These are phyloP conservation scores for Jamesozyma rosinii DNA, from an alignment of 805 yeast species.

Conservation along the genomic window DNA sequence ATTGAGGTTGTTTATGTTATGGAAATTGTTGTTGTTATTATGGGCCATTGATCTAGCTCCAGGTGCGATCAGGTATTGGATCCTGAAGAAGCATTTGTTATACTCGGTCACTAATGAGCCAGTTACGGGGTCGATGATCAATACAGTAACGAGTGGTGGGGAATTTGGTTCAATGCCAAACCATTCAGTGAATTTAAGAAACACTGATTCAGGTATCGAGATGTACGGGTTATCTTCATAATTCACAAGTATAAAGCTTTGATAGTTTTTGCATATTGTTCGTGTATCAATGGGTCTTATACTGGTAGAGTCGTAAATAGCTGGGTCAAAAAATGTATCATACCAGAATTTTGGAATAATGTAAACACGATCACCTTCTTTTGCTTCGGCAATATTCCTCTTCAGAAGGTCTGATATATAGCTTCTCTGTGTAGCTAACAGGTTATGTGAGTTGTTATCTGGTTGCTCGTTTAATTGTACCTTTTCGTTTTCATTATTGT, in stretches of 20 bases:
- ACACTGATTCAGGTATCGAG: slow-evolving; percentile 38
- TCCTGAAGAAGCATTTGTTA: slow-evolving; percentile 30
- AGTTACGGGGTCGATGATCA: slow-evolving; percentile 24
- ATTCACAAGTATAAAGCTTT: slow-evolving; percentile 34
- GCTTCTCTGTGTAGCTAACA: slow-evolving; percentile 13
- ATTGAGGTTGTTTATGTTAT: slow-evolving; percentile 16
- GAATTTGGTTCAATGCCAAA: slow-evolving; percentile 42
- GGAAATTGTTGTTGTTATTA: slow-evolving; percentile 1
- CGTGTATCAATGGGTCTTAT: slow-evolving; percentile 43
- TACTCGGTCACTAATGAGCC: slow-evolving; percentile 29
- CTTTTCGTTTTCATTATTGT: neutral
- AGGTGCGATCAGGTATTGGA: slow-evolving; percentile 28
- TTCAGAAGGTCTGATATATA: slow-evolving; percentile 11
- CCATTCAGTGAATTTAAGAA: slow-evolving; percentile 40
- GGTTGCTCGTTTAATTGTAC: neutral
- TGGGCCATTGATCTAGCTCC: slow-evolving; percentile 3
- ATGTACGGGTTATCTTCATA: slow-evolving; percentile 23
- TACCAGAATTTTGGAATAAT: slow-evolving; percentile 42
- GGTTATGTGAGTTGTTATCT: neutral
- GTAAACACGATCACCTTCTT: slow-evolving; percentile 43
- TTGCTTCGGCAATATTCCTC: slow-evolving; percentile 9
- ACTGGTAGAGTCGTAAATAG: slow-evolving; percentile 20
- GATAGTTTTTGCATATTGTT: slow-evolving; percentile 37
- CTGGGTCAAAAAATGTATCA: slow-evolving; percentile 31
- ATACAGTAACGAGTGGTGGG: slow-evolving; percentile 31